A percentile compares a stretch with the other conserved stretches of the same genome.
phyloP scores from a whole-genome alignment of 208 protist species.

The Borovskyia barvae region DNA sequence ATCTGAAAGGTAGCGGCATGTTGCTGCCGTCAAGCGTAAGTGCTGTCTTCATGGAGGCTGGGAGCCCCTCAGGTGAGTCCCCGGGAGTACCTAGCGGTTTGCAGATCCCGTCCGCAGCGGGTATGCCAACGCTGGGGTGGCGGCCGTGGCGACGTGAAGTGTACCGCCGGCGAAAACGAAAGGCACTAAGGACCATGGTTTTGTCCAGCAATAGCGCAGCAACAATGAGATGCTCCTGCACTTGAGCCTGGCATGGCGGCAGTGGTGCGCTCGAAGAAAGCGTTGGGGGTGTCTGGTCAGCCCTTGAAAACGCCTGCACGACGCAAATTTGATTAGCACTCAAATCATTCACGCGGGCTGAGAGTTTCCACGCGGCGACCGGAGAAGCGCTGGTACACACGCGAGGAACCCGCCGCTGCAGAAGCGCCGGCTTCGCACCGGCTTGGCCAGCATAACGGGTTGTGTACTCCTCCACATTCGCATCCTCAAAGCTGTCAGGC shows the following conservation, averaged over 20 bases:
- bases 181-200: constrained; percentile 53
- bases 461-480: constrained; percentile 2
- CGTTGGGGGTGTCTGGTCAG: background rate
- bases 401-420: constrained; percentile 15
- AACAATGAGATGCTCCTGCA: constrained; percentile 56
- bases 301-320: constrained; percentile 34
- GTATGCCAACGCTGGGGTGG: background rate
- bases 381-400: constrained; percentile 23
- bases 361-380: constrained; percentile 56
- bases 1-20: constrained; percentile 52
- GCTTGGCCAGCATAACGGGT: background rate
- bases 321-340: constrained; percentile 57
- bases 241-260: constrained; percentile 27
- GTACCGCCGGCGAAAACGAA: constrained; percentile 36
- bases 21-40: constrained; percentile 36
- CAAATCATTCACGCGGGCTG: constrained; percentile 75
- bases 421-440: background rate
- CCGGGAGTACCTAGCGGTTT: background rate
- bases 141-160: background rate
- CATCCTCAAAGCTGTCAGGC: constrained; percentile 17
- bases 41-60: background rate
- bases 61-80: background rate
- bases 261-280: background rate
- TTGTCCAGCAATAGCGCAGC: constrained; percentile 74
- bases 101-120: background rate